A percentile compares a stretch with the other conserved stretches of the same genome.
Conservation (phyloP, 2,329 filamentous ascomycete species). For the Chalaropsis ovoidea region DNA sequence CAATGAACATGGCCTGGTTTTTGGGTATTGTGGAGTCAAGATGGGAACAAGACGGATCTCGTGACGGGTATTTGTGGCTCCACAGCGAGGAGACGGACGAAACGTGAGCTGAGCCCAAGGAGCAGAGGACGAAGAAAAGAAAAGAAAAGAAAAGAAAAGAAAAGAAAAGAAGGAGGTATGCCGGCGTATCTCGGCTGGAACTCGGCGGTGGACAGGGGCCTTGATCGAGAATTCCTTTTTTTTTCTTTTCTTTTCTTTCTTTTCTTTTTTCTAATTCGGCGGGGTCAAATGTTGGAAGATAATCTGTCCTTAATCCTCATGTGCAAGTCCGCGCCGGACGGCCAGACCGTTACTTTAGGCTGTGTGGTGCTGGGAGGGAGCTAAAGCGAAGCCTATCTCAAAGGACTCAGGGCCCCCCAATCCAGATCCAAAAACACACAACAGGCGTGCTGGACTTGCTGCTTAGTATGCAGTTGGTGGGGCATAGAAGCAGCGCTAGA, state of each 20-base stretch:
- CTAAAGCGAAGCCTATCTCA: not conserved
- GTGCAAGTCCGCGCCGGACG: not conserved
- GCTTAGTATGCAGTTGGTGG: not conserved
- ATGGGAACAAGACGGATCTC: not conserved
- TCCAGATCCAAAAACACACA: not conserved
- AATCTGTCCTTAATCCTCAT: not conserved
- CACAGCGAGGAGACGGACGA: not conserved
- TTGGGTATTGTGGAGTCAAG: not conserved
- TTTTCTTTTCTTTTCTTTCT: not conserved
- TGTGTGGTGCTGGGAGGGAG: not conserved
- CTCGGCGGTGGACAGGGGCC: not conserved
- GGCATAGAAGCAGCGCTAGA: slow-evolving; percentile 7
- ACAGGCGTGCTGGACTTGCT: not conserved
- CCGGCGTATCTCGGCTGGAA: slow-evolving; percentile 6
- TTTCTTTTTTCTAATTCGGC: not conserved
- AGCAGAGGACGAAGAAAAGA: not conserved
- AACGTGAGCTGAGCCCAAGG: not conserved
- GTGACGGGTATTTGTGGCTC: not conserved
- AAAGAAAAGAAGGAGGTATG: not conserved
- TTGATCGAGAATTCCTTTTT: not conserved
- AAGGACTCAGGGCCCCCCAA: too few species aligned
- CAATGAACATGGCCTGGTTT: not conserved
- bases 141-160: not conserved
- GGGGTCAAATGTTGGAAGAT: not conserved
- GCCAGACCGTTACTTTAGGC: not conserved